These are phyloP conservation scores for Leccinum huronense DNA, from an alignment of 1,284 basidiomycete genomes.

Conservation along the genomic window DNA sequence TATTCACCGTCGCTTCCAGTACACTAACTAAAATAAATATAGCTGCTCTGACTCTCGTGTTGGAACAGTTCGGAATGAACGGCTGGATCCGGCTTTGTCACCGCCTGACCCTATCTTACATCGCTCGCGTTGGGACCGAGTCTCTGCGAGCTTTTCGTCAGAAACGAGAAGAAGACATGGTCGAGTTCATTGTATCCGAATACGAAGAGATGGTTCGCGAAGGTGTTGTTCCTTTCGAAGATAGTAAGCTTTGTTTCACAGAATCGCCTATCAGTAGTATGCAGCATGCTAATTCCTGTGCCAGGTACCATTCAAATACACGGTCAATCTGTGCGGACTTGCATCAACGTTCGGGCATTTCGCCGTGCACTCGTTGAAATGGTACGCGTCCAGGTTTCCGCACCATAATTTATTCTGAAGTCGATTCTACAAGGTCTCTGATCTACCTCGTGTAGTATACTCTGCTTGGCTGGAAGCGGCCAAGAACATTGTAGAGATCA, in stretches of 20 bases:
- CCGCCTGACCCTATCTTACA: neutral
- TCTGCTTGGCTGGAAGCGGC: neutral
- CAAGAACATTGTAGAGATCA: neutral
- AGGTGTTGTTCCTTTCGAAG: neutral
- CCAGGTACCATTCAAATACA: neutral
- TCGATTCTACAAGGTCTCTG: neutral
- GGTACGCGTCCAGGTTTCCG: neutral
- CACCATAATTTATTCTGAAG: neutral
- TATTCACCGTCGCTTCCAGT: neutral
- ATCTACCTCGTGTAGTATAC: neutral
- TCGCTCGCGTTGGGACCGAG: neutral
- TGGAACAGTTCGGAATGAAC: neutral
- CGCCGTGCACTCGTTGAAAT: neutral
- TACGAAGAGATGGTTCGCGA: neutral
- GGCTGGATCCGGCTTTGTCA: neutral
- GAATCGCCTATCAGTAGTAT: neutral
- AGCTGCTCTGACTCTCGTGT: neutral
- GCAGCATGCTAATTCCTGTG: neutral
- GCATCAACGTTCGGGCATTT: neutral
- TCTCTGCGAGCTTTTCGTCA: neutral
- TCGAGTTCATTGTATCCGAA: neutral
- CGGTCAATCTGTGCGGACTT: neutral
- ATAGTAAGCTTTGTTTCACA: neutral
- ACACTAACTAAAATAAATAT: neutral
- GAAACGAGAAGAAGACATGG: neutral